Evolutionary conservation across 2,329 filamentous ascomycete species (phyloP).

Genomic region (Ascocoryne sarcoides): DNA sequence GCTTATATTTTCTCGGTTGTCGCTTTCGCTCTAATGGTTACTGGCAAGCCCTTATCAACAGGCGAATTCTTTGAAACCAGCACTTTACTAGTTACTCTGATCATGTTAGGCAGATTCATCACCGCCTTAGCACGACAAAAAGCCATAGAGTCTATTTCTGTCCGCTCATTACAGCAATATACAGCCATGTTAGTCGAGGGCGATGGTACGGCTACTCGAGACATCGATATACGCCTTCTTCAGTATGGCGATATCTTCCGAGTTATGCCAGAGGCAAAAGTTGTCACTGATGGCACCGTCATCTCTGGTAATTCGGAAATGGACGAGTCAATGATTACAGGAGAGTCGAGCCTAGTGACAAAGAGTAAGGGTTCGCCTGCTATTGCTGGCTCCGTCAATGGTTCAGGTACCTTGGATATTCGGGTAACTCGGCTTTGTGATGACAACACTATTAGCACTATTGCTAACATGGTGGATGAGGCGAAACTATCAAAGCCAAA

Average conservation of each 20-base stretch:
- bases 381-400: slow-evolving; percentile 63
- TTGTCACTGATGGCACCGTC: slow-evolving; percentile 65
- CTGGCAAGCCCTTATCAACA: slow-evolving; percentile 35
- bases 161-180: slow-evolving; percentile 47
- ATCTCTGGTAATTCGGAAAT: slow-evolving; percentile 55
- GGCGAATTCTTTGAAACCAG: slow-evolving; percentile 54
- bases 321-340: slow-evolving; percentile 72
- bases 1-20: slow-evolving; percentile 57
- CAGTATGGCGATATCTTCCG: slow-evolving; percentile 64
- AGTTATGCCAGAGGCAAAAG: slow-evolving; percentile 46
- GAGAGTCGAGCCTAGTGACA: slow-evolving; percentile 53
- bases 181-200: slow-evolving; percentile 44
- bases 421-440: slow-evolving; percentile 51
- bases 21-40: slow-evolving; percentile 39
- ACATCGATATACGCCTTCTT: slow-evolving; percentile 58
- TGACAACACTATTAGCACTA: slow-evolving; percentile 63
- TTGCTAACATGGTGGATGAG: slow-evolving; percentile 62
- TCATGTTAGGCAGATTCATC: slow-evolving; percentile 47
- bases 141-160: slow-evolving; percentile 46
- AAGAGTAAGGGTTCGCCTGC: slow-evolving; percentile 47
- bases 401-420: slow-evolving; percentile 50
- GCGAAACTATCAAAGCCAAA: slow-evolving; percentile 60
- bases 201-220: slow-evolving; percentile 28
- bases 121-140: slow-evolving; percentile 43
- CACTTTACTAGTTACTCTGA: slow-evolving; percentile 49